Conservation (phyloP, 345 rosid genomes). For the Luvunga scandens region DNA sequence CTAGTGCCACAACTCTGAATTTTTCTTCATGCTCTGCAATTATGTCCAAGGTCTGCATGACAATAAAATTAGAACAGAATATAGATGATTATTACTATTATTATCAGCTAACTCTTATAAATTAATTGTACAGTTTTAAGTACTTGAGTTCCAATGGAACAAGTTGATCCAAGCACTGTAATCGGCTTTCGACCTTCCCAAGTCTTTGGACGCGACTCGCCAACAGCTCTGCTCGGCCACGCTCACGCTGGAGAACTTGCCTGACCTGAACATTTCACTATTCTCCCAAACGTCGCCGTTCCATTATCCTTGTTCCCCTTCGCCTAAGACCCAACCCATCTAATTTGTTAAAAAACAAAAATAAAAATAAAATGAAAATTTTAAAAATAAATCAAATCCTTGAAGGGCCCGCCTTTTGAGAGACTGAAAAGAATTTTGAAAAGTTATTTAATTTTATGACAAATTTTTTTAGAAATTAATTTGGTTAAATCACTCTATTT, state of each 20-base stretch:
- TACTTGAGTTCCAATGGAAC: conserved; percentile 98
- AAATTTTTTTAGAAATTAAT: too few relatives aligned
- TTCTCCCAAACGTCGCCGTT: conserved; percentile 35
- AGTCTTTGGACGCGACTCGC: conserved; percentile 54
- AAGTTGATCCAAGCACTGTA: conserved; percentile 91
- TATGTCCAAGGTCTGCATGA: conserved; percentile 77
- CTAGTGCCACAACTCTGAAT: conserved; percentile 84
- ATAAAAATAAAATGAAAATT: too few relatives aligned
- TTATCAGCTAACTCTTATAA: too few relatives aligned
- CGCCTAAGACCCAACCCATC: conserved; percentile 57
- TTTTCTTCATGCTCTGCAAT: conserved; percentile 89
- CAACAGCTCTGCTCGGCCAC: conserved; percentile 91
- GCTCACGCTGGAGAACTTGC: conserved; percentile 93
- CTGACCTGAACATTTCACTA: conserved; percentile 64
- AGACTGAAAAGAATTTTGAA: too few relatives aligned
- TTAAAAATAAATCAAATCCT: too few relatives aligned
- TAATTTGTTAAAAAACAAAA: conserved; percentile 4
- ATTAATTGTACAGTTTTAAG: too few relatives aligned
- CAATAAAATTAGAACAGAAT: too few relatives aligned
- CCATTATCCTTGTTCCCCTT: conserved; percentile 30
- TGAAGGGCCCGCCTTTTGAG: too few relatives aligned
- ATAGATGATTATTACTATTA: background rate
- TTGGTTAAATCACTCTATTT: too few relatives aligned
- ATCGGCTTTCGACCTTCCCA: conserved; percentile 96
- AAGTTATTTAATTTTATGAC: too few relatives aligned